Conservation (phyloP, 2,329 filamentous ascomycete species). For the Aspergillus aculeatus region DNA sequence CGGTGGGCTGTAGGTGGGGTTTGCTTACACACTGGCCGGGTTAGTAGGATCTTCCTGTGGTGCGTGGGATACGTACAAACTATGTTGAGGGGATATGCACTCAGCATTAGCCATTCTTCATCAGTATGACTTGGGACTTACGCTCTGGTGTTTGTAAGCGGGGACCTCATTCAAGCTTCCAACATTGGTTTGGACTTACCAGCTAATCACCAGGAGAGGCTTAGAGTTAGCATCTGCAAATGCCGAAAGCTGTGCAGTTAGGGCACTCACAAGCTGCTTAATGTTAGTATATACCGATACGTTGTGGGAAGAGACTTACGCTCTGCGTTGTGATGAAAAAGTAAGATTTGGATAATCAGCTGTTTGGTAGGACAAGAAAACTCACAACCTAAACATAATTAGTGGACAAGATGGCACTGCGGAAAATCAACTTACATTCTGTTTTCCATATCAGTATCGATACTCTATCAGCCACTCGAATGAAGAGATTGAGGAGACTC, state of each 20-base stretch:
- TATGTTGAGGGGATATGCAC: neutral
- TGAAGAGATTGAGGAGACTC: neutral
- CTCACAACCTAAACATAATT: neutral
- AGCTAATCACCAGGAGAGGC: neutral
- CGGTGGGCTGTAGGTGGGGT: neutral
- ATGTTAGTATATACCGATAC: neutral
- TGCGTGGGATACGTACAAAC: neutral
- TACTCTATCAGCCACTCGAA: neutral
- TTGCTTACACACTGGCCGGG: constrained; percentile 1
- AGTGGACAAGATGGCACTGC: neutral
- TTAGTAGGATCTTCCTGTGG: neutral
- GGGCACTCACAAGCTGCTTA: neutral
- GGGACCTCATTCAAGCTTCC: neutral
- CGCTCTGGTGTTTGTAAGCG: neutral
- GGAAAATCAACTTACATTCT: neutral
- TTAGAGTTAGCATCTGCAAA: neutral
- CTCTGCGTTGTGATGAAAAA: neutral
- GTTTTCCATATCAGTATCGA: neutral
- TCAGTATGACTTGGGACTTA: neutral
- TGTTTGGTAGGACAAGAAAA: neutral
- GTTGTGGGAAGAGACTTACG: neutral
- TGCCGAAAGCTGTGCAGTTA: no score
- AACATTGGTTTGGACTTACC: neutral
- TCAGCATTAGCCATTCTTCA: neutral
- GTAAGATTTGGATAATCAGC: neutral